Evolutionary conservation across 2,329 filamentous ascomycete species (phyloP), one percentile per base, ranked within the genome.

Genomic region (Xylaria sp.): DNA sequence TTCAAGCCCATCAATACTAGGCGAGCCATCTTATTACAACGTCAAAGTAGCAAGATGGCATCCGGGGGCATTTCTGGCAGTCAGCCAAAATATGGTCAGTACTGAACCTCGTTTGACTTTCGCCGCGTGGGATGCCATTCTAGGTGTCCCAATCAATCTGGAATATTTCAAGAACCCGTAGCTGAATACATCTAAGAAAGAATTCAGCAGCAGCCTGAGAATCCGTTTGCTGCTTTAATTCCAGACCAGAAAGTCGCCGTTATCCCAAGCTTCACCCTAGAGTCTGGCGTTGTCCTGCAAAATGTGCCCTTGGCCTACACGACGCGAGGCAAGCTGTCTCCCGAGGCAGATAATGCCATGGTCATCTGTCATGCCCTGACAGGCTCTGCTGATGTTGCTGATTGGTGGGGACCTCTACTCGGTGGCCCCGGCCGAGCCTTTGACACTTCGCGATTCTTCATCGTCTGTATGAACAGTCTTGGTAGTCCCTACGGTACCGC

Each of bases 341-440:
- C 80, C 17, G 72, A 77, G 20, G 76, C 79, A 48, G 80, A 87
- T 71, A 89, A 89, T 77, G 84, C 79, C 64, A 88, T 89, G 86
- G 81, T 89, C 20, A 87, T 89, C 63, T 95, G 91, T 71, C 91
- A 94, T 73, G 91, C 91, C 47, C 78, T 95, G 68, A 94, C 91
- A 4, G 91, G 91, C 64, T 92, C 89, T 62, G 89, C 90, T 49
- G 90, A 94, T 73, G 90, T 93, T 22, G 81, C 84, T 62, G 91
- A 94, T 72, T 95, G 91, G 91, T 94, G 91, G 91, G 90, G 90
- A 1, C 90, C 90, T 34, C 76, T 94, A 17, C 80, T 94, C 1
- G 90, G 90, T 29, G 89, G 90, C 0, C 83, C 88, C 47, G 90
- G 90, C 1, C 84, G 88, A 61, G 89, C 88, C 1, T 93, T 94